Conservation (phyloP, 148 eudicot genomes). For the Cornus kousa region DNA sequence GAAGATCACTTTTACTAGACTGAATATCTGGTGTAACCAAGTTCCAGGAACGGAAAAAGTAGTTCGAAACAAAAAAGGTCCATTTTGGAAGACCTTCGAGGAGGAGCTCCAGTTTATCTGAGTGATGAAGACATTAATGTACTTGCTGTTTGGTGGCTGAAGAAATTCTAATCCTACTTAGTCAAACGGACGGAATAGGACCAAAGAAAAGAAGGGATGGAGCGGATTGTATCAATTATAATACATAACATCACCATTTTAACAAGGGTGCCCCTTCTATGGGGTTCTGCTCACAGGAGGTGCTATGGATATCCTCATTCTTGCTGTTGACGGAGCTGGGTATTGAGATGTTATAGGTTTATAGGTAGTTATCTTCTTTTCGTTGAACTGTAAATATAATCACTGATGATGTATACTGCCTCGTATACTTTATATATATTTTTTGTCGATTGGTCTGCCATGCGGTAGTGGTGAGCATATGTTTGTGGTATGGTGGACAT, state of each 20-base stretch:
- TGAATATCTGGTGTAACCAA: conserved; percentile 20
- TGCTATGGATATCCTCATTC: conserved; percentile 10
- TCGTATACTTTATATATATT: conserved; percentile 10
- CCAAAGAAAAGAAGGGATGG: conserved; percentile 2
- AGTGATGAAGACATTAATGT: conserved; percentile 24
- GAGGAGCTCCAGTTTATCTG: conserved; percentile 12
- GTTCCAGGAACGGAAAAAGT: conserved; percentile 8
- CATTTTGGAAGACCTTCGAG: conserved; percentile 12
- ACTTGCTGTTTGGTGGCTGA: conserved; percentile 20
- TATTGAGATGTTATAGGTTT: conserved; percentile 16
- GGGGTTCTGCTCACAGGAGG: conserved; percentile 10
- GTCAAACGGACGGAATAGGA: conserved; percentile 23
- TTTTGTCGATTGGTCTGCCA: conserved; percentile 6
- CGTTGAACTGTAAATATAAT: conserved; percentile 29
- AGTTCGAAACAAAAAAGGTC: background rate
- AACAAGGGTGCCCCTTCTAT: conserved; percentile 11
- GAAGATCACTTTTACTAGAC: conserved; percentile 21
- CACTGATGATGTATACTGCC: conserved; percentile 14
- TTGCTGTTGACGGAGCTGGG: conserved; percentile 22
- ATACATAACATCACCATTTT: conserved; percentile 19
- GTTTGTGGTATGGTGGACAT: background rate
- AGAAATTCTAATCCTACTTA: conserved; percentile 24
- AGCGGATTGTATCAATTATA: conserved; percentile 5
- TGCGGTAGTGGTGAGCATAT: conserved; percentile 2
- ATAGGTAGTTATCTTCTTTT: conserved; percentile 21